These are phyloP conservation scores for Umbellularia californica DNA, from an alignment of 164 flowering plant genomes.

Conservation along the genomic window DNA sequence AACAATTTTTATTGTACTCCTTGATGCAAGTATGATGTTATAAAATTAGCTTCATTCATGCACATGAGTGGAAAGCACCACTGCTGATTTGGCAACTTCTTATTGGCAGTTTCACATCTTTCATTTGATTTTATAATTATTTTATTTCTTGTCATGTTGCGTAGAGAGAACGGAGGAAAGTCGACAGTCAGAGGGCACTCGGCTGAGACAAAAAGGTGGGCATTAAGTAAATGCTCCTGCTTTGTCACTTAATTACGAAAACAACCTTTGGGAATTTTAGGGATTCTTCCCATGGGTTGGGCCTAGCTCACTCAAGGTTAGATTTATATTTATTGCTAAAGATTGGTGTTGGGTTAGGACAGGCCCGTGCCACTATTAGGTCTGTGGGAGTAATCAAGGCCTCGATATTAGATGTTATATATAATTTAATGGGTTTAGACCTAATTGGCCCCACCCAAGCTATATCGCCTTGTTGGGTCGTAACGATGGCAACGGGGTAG, in stretches of 20 bases:
- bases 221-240: not conserved
- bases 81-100: not conserved
- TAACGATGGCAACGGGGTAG: too few species aligned
- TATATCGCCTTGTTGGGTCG: too few species aligned
- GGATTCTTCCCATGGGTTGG: not conserved
- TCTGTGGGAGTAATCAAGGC: not conserved
- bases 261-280: not conserved
- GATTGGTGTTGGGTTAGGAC: not conserved
- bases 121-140: not conserved
- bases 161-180: not conserved
- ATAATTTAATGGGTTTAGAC: not conserved
- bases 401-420: not conserved
- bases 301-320: not conserved
- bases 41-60: not conserved
- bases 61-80: not conserved
- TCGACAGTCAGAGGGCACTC: not conserved
- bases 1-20: too few species aligned
- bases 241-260: not conserved
- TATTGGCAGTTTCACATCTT: not conserved
- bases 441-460: too few species aligned
- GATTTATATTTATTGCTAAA: not conserved
- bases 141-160: not conserved
- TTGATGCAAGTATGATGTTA: too few species aligned
- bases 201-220: not conserved
- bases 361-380: not conserved